Conservation (phyloP, 192 early-diverging fungal species). For the Coemansia sp. region DNA sequence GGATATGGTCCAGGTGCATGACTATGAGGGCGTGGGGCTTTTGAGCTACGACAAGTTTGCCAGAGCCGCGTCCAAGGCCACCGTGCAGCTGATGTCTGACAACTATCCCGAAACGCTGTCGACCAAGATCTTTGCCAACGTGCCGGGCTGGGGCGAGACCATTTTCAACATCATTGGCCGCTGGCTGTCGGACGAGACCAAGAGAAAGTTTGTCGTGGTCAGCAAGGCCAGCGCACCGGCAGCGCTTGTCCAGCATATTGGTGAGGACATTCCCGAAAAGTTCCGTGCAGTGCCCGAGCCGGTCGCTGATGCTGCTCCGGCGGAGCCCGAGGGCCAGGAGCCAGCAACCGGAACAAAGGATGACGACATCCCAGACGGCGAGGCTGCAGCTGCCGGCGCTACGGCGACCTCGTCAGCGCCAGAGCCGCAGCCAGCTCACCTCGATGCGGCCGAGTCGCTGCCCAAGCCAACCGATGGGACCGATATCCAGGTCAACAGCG, state of each 20-base stretch:
- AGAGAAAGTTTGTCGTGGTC: slow-evolving; percentile 59
- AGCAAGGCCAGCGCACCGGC: slow-evolving; percentile 39
- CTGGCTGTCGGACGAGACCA: slow-evolving; percentile 57
- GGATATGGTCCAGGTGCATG: slow-evolving; percentile 60
- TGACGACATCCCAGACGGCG: not conserved
- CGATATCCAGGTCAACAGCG: not conserved
- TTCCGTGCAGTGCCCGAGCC: slow-evolving; percentile 23
- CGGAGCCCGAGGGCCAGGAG: not conserved
- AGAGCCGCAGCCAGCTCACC: slow-evolving; percentile 24
- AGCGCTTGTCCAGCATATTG: slow-evolving; percentile 39
- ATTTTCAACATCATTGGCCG: slow-evolving; percentile 57
- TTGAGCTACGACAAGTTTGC: slow-evolving; percentile 51
- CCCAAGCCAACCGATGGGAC: slow-evolving; percentile 17
- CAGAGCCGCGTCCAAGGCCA: slow-evolving; percentile 52
- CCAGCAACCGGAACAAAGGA: not conserved
- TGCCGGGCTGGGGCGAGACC: slow-evolving; percentile 59
- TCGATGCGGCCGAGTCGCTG: slow-evolving; percentile 14
- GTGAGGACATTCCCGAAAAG: slow-evolving; percentile 31
- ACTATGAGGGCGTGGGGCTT: slow-evolving; percentile 55
- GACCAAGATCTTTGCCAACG: slow-evolving; percentile 59
- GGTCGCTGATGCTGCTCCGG: not conserved
- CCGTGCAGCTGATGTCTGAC: slow-evolving; percentile 57
- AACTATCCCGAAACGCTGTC: slow-evolving; percentile 65
- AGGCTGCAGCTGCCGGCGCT: not conserved
- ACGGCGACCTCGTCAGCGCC: slow-evolving; percentile 2